Conservation (phyloP, 2,329 filamentous ascomycete genomes). For the Daldinia sp. region DNA sequence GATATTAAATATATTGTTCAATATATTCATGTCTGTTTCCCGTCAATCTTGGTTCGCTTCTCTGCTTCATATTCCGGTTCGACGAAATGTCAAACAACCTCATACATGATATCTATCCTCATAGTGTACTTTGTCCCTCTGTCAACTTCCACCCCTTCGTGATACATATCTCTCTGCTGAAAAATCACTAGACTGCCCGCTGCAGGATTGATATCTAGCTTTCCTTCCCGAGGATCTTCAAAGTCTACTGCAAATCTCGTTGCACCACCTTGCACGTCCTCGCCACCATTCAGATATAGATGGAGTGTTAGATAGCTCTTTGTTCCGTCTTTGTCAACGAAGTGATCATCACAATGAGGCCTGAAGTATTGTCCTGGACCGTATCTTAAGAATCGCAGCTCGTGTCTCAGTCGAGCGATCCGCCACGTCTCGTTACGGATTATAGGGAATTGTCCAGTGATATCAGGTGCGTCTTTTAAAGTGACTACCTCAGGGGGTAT, state of each 20-base stretch:
- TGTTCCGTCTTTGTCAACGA: conserved; percentile 11
- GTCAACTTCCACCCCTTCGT: conserved; percentile 34
- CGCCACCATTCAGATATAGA: conserved; percentile 30
- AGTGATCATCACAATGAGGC: conserved; percentile 36
- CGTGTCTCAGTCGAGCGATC: conserved; percentile 27
- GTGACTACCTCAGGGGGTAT: conserved; percentile 32
- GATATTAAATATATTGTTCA: neutral
- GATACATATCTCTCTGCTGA: conserved; percentile 40
- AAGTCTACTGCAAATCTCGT: conserved; percentile 36
- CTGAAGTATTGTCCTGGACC: conserved; percentile 34
- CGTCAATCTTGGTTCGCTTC: neutral
- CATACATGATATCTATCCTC: conserved; percentile 39
- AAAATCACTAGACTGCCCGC: conserved; percentile 37
- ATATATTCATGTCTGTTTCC: neutral
- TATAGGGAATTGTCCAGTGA: conserved; percentile 34
- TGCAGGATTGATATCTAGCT: conserved; percentile 33
- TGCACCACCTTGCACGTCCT: conserved; percentile 33
- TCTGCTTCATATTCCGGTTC: neutral
- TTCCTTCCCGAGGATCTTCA: conserved; percentile 22
- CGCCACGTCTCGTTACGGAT: conserved; percentile 36
- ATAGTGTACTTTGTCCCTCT: conserved; percentile 39
- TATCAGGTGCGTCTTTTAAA: conserved; percentile 29
- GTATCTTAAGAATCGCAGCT: conserved; percentile 40
- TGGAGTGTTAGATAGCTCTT: conserved; percentile 38
- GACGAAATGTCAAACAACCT: conserved; percentile 13